Base-by-base conservation (phyloP, 2,329 filamentous ascomycete species). In the Cadophora sp. region DNA sequence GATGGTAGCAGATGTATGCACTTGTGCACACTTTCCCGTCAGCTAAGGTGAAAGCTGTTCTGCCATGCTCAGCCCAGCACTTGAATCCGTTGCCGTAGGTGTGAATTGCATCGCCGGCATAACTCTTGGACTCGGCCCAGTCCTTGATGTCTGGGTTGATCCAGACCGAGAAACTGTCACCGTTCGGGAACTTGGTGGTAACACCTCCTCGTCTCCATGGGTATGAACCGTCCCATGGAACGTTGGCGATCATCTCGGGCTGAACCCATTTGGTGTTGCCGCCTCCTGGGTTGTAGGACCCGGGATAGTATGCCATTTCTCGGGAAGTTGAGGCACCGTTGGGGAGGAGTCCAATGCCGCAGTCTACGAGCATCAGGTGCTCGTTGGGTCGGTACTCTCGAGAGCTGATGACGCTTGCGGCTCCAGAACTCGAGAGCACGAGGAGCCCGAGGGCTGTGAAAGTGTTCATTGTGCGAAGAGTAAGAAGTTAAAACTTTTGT, bases 281-380 rank as follows among this genome's bases (percentile, higher is more conserved):
- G 16, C 43, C 43, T 45, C 43, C 43, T 45, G 43, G 45, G 7
- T 48, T 48, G 45, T 48, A 48, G 5, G 45, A 48, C 5, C 45
- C 45, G 24, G 45, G 45, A 22, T 48, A 48, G n/a, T 48, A 48
- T 48, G 45, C 45, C 45, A 48, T 48, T 48, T 48, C 45, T 48
- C 45, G 45, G n/a, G 45, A 48, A 22, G 20, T 48, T 8, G 45
- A 48, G 9, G 45, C 45, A 13, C 45, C 45, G 20, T 48, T 48
- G n/a, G 45, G 45, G 5, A 48, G 45, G 1, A 13, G 4, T 20
- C 45, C 45, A 11, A 48, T 48, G 7, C 45, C 45, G 45, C 45
- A 48, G n/a, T 48, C 45, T 48, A 48, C 45, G n/a, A 48, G 45
- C 45, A 48, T 22, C 4, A 48, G 45, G 7, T 48, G 45, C n/a